These are phyloP conservation scores for Lipomyces chichibuensis DNA, from an alignment of 805 yeast genomes.

Conservation along the genomic window DNA sequence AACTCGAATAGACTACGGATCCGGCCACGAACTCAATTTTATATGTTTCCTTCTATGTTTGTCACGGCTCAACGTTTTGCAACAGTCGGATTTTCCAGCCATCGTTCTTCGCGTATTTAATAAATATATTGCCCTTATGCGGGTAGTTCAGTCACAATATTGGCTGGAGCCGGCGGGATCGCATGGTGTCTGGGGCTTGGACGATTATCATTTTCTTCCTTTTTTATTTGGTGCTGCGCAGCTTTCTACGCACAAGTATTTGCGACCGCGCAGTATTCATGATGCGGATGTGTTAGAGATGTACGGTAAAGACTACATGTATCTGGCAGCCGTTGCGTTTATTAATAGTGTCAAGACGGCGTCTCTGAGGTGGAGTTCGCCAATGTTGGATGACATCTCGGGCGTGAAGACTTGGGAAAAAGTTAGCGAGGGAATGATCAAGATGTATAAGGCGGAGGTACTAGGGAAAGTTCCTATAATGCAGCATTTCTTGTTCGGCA, in stretches of 20 bases:
- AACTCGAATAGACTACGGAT: slow-evolving; percentile 89
- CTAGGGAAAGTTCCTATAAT: slow-evolving; percentile 86
- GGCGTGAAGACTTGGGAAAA: slow-evolving; percentile 89
- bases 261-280: slow-evolving; percentile 82
- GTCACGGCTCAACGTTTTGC: slow-evolving; percentile 10
- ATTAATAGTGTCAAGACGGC: slow-evolving; percentile 78
- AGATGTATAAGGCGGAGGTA: slow-evolving; percentile 95
- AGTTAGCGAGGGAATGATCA: slow-evolving; percentile 90
- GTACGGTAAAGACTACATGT: slow-evolving; percentile 74
- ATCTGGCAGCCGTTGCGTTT: slow-evolving; percentile 84
- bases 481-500: slow-evolving; percentile 90
- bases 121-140: slow-evolving; percentile 69
- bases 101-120: slow-evolving; percentile 68
- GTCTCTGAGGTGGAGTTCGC: slow-evolving; percentile 92
- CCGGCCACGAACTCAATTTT: slow-evolving; percentile 94
- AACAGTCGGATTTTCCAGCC: slow-evolving; percentile 43
- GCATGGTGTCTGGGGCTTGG: slow-evolving; percentile 98
- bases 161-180: slow-evolving; percentile 97
- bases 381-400: slow-evolving; percentile 93
- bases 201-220: slow-evolving; percentile 89
- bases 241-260: slow-evolving; percentile 60
- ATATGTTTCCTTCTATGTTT: slow-evolving; percentile 66
- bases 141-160: slow-evolving; percentile 72
- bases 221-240: slow-evolving; percentile 92
- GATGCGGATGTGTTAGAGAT: slow-evolving; percentile 81